These are phyloP conservation scores for Rhododendron griersonianum DNA, from an alignment of 148 eudicot species.

Conservation along the genomic window DNA sequence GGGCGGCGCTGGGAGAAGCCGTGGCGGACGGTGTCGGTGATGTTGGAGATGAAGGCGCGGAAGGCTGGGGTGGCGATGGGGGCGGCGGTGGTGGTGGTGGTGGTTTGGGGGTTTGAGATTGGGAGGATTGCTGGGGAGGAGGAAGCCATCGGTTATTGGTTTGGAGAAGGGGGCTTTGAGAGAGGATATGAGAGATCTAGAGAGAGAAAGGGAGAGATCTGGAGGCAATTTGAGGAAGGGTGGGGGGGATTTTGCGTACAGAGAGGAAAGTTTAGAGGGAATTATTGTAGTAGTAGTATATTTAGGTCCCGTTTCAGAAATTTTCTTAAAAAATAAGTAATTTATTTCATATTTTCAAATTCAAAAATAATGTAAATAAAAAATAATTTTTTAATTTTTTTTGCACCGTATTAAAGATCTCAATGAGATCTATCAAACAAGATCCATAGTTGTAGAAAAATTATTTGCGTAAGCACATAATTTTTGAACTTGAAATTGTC, in stretches of 20 bases:
- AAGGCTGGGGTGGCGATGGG: neutral
- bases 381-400: too few relatives aligned
- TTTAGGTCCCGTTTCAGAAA: too few relatives aligned
- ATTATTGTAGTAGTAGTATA: too few relatives aligned
- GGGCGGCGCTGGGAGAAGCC: neutral
- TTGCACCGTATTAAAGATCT: too few relatives aligned
- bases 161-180: neutral
- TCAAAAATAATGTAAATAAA: too few relatives aligned
- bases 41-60: neutral
- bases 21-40: neutral
- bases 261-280: neutral
- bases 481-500: too few relatives aligned
- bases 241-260: neutral
- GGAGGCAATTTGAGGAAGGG: neutral
- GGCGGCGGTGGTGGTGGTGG: neutral
- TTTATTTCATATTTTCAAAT: too few relatives aligned
- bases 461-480: too few relatives aligned
- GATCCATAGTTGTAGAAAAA: too few relatives aligned
- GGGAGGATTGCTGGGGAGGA: conserved; percentile 32
- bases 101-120: conserved; percentile 18
- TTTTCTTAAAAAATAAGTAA: too few relatives aligned
- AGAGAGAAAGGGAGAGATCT: neutral
- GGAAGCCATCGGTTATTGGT: conserved; percentile 16
- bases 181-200: neutral
- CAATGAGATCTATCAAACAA: too few relatives aligned